Evolutionary conservation across 2,329 filamentous ascomycete genomes (phyloP).

Genomic region (Talaromyces sp.): DNA sequence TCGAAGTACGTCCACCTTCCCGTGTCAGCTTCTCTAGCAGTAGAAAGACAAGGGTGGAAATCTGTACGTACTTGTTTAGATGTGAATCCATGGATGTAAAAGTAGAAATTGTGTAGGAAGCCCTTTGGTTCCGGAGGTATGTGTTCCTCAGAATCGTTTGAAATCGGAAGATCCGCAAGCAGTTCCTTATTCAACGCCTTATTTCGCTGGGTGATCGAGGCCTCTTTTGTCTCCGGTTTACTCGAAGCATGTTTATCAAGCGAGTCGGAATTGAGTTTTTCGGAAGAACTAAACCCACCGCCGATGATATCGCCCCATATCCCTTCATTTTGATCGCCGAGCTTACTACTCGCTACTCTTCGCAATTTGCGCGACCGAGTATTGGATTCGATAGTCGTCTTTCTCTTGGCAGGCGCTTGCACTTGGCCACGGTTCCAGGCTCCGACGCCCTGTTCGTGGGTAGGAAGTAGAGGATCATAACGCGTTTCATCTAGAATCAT

Average conservation of each 20-base stretch:
- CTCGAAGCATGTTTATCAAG: conserved; percentile 26
- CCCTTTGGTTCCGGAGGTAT: conserved; percentile 40
- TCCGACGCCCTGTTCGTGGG: conserved; percentile 68
- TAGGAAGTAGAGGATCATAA: conserved; percentile 71
- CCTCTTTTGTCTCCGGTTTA: conserved; percentile 19
- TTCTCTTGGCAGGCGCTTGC: conserved; percentile 29
- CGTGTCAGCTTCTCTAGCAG: conserved; percentile 19
- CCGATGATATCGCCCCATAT: conserved; percentile 90
- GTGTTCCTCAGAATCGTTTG: conserved; percentile 10
- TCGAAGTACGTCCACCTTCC: conserved; percentile 35
- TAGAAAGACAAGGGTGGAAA: neutral
- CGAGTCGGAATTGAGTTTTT: conserved; percentile 26
- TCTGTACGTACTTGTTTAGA: conserved; percentile 47
- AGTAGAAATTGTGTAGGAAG: conserved; percentile 53
- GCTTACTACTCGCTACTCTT: conserved; percentile 78
- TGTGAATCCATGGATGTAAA: conserved; percentile 60
- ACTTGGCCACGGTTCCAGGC: conserved; percentile 62
- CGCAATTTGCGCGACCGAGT: conserved; percentile 75
- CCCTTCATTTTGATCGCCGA: conserved; percentile 72
- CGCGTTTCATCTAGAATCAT: conserved; percentile 87
- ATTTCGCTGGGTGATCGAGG: conserved; percentile 30
- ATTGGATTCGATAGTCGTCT: conserved; percentile 47
- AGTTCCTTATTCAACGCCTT: conserved; percentile 40
- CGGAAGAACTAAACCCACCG: conserved; percentile 30
- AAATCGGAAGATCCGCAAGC: conserved; percentile 17